Evolutionary conservation across 495 filamentous ascomycete species (phyloP), one percentile per base, ranked within the genome.

Genomic region (Extremus antarcticus): DNA sequence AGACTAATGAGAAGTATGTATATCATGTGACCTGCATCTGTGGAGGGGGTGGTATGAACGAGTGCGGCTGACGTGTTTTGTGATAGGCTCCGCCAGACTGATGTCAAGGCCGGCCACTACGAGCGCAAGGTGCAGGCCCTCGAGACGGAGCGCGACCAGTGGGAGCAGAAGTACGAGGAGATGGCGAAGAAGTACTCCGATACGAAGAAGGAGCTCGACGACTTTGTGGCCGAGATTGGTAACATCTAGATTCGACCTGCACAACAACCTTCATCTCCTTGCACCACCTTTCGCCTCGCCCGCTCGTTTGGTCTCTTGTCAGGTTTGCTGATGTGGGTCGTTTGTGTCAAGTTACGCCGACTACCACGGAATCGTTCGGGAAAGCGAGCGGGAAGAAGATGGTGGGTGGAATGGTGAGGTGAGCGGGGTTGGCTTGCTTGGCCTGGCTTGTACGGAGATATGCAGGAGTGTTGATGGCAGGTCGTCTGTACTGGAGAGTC

Each of bases 91-190:
- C 89, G 94, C 65, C 90, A 94, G 74, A 96, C 92, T 71, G 92
- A 97, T 71, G 89, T 97, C 74, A 96, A 96, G 77, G 89, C 92
- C 68, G 94, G 91, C 58, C 92, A 99, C 78, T 95, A 89, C 74
- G 94, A 97, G 75, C 94, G 94, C 77, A 96, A 99, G 76, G 92
- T 99, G 59, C 86, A 94, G 70, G 94, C 91, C 62, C 82, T 99
- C 59, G 92, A 99, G 73, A 72, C 77, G 55, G 79, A 88, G 63
- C 84, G 86, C 59, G 88, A 95, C 70, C 77, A 87, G 69, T 95
- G 90, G 89, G 94, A 97, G 77, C 65, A 74, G 72, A 96, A 97
- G 77, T 97, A 90, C 72, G 94, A 96, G 74, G 92, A 96, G 68
- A 89, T 92, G 82, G 66, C 80, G 57, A 85, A 90, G 82, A 95